Evolutionary conservation across 169 alveolate genomes (phyloP), one percentile per base, ranked within the genome.

Genomic region (Plasmodium gallinaceum): DNA sequence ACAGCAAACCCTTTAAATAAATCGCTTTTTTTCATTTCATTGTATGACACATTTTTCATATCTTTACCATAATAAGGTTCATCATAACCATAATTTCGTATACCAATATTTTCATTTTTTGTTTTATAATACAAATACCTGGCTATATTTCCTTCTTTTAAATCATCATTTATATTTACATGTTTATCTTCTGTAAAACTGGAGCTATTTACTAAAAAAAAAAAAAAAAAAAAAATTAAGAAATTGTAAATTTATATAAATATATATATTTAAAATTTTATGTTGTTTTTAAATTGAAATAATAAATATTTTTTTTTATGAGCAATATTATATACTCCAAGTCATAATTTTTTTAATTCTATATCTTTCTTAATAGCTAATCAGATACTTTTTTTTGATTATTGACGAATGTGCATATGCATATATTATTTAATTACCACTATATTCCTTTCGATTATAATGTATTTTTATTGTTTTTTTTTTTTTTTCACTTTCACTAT

Each of bases 1-100:
- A 46, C 66, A 20, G 45, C 48, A 62, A 76, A 76, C 7, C 88
- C 88, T 76, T 62, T 76, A 76, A 76, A 76, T 45, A 76, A 64
- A 62, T 76, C 74, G 43, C 74, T 45, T 45, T 48, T 26, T 42
- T 76, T 76, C 45, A 76, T 76, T 61, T 76, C 88, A 18, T 48
- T 22, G 20, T 76, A 76, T 62, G 88, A 2, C 45, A 76, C 20
- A n/a, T 43, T 68, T 18, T 76, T 76, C 76, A 61, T 61, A 24
- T 54, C 62, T 37, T 76, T 76, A 42, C 88, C 88, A 61, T 76
- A 76, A 42, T 76, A 75, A 9, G 88, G 88, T 37, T 76, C 62
- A 14, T 76, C 88, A 43, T 61, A 43, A 12, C 62, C 42, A 76
- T 76, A 76, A 61, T 61, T 62, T 45, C 18, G 16, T 22, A 18